phyloP scores from a whole-genome alignment of 352 stramenopile species.

The Hyaloperonospora brassicae region DNA sequence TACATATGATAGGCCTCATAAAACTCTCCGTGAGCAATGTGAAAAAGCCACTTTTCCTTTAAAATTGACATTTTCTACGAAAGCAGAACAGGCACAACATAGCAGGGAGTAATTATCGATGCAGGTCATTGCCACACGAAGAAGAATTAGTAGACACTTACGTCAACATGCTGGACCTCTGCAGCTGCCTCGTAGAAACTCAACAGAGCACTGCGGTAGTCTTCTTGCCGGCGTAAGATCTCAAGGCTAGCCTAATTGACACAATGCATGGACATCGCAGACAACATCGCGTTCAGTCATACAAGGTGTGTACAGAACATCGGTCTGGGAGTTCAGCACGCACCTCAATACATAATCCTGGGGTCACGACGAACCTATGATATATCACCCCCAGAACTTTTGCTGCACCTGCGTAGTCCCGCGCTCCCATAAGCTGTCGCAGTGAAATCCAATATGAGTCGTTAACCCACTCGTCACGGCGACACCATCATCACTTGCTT shows the following conservation, averaged over 20 bases:
- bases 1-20: slow-evolving; percentile 76
- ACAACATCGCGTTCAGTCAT: background rate
- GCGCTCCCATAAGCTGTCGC: slow-evolving; percentile 49
- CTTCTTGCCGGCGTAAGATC: slow-evolving; percentile 51
- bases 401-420: slow-evolving; percentile 61
- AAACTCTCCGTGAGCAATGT: slow-evolving; percentile 63
- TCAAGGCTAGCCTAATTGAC: slow-evolving; percentile 54
- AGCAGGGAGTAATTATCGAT: slow-evolving; percentile 2
- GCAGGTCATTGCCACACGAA: slow-evolving; percentile 1
- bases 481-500: slow-evolving; percentile 5
- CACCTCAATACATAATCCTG: slow-evolving; percentile 61
- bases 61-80: slow-evolving; percentile 50
- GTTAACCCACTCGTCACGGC: background rate
- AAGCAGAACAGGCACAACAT: slow-evolving; percentile 20
- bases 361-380: slow-evolving; percentile 49
- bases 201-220: slow-evolving; percentile 44
- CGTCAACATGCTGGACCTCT: slow-evolving; percentile 36
- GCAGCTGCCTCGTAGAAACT: slow-evolving; percentile 50
- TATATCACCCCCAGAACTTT: slow-evolving; percentile 64
- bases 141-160: slow-evolving; percentile 17
- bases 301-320: background rate
- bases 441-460: background rate
- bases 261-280: background rate
- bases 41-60: slow-evolving; percentile 68
- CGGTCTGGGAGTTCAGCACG: background rate